phyloP scores from a whole-genome alignment of 2,329 filamentous ascomycete species.

The Fusarium ambrosium region DNA sequence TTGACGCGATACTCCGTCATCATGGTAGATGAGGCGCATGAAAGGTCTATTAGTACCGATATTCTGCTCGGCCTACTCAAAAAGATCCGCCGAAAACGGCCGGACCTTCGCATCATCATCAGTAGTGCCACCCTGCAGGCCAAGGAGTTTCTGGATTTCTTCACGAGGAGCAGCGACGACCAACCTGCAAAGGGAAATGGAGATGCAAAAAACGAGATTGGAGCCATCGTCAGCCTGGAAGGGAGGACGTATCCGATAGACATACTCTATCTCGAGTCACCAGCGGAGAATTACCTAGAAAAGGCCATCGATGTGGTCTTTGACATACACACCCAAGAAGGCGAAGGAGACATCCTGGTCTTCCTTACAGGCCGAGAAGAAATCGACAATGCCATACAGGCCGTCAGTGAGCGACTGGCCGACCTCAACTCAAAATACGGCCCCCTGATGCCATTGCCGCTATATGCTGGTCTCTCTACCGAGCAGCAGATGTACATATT shows the following conservation, averaged over 20 bases:
- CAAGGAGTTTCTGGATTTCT: constrained; percentile 86
- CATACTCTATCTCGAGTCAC: constrained; percentile 81
- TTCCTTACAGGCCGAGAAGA: constrained; percentile 95
- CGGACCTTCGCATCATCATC: constrained; percentile 88
- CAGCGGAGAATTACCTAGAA: constrained; percentile 89
- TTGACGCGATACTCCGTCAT: constrained; percentile 93
- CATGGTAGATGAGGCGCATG: constrained; percentile 98
- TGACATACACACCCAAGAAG: constrained; percentile 86
- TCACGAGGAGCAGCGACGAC: constrained; percentile 62
- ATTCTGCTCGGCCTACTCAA: constrained; percentile 90
- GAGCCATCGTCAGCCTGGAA: constrained; percentile 82
- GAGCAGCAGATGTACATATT: constrained; percentile 98
- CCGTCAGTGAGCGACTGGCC: constrained; percentile 79
- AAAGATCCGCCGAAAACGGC: constrained; percentile 85
- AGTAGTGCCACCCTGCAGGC: constrained; percentile 95
- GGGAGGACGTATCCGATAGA: constrained; percentile 92
- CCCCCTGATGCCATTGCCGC: constrained; percentile 68
- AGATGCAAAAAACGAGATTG: constrained; percentile 49
- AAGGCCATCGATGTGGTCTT: constrained; percentile 86
- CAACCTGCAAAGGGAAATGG: constrained; percentile 43
- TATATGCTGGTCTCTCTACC: constrained; percentile 90
- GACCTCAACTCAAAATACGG: constrained; percentile 62
- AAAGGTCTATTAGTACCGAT: constrained; percentile 92
- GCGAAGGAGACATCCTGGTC: constrained; percentile 87
- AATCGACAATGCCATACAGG: constrained; percentile 86